These are phyloP conservation scores for Calocybe indica DNA, from an alignment of 768 basidiomycete species.

Conservation along the genomic window DNA sequence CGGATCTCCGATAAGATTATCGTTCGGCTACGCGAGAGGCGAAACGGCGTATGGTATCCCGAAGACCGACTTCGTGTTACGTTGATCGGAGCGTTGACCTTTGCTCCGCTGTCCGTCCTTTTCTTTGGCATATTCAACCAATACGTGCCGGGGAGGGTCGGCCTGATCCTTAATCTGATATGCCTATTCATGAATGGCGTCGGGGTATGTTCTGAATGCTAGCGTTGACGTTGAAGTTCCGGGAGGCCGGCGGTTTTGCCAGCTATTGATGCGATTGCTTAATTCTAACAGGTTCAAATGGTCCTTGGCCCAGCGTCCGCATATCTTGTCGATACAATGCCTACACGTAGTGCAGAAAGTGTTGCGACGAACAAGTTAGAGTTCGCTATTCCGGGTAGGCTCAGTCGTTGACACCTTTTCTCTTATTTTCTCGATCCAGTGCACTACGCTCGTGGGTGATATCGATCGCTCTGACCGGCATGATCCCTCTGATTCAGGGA, in stretches of 20 bases:
- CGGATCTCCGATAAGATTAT: slow-evolving; percentile 37
- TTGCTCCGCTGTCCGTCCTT: slow-evolving; percentile 39
- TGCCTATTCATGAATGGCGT: slow-evolving; percentile 12
- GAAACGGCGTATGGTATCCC: slow-evolving; percentile 41
- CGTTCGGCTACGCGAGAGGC: slow-evolving; percentile 25
- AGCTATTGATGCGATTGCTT: background rate
- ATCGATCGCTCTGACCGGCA: slow-evolving; percentile 24
- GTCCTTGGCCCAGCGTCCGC: slow-evolving; percentile 39
- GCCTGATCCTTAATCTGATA: slow-evolving; percentile 11
- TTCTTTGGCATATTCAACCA: slow-evolving; percentile 30
- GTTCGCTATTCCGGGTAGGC: background rate
- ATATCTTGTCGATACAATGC: slow-evolving; percentile 45
- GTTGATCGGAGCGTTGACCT: slow-evolving; percentile 27
- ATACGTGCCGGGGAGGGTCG: slow-evolving; percentile 26
- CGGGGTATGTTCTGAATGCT: background rate
- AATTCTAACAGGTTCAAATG: slow-evolving; percentile 22
- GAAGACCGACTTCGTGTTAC: slow-evolving; percentile 45
- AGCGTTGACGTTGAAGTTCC: background rate
- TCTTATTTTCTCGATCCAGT: slow-evolving; percentile 1
- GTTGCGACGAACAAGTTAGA: slow-evolving; percentile 20
- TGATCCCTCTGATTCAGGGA: slow-evolving; percentile 36
- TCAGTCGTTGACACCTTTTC: background rate
- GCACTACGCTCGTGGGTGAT: slow-evolving; percentile 27
- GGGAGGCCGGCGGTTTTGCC: background rate
- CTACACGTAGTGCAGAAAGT: slow-evolving; percentile 41